A percentile compares a stretch with the other conserved stretches of the same genome.
Evolutionary conservation across 768 basidiomycete species (phyloP).

Genomic region (Fibroporia radiculosa): DNA sequence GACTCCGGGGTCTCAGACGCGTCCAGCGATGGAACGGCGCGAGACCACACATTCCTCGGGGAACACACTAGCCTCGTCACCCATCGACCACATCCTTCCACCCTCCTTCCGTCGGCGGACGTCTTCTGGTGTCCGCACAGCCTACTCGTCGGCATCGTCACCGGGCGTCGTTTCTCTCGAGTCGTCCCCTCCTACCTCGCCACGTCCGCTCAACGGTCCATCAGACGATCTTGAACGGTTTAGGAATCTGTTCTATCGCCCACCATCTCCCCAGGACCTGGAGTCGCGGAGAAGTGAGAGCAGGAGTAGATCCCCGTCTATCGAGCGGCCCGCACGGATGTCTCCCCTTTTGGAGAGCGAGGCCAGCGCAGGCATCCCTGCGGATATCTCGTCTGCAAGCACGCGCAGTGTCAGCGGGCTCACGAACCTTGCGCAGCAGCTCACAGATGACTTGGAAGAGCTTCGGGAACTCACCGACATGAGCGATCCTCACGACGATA

Average conservation of each 20-base stretch:
- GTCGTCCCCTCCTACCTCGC: constrained; percentile 34
- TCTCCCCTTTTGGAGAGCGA: too few relatives aligned
- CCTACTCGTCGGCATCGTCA: constrained; percentile 18
- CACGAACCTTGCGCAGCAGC: constrained; percentile 30
- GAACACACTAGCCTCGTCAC: constrained; percentile 21
- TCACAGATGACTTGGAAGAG: constrained; percentile 30
- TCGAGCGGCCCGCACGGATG: constrained; percentile 12
- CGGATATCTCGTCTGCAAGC: constrained; percentile 21
- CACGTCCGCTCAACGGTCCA: constrained; percentile 43
- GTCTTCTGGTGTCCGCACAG: constrained; percentile 6
- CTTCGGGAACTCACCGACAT: constrained; percentile 11
- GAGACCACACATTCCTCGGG: constrained; percentile 10
- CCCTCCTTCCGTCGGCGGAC: constrained; percentile 17
- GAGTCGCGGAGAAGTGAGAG: not conserved
- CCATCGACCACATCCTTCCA: constrained; percentile 17
- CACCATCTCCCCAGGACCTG: constrained; percentile 16
- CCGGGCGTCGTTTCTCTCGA: constrained; percentile 22
- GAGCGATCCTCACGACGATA: constrained; percentile 1
- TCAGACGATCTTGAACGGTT: constrained; percentile 68
- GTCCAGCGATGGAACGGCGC: too few relatives aligned
- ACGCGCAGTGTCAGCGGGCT: constrained; percentile 30
- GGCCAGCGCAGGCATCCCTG: constrained; percentile 20
- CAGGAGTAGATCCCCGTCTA: constrained; percentile 6
- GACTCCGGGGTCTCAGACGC: too few relatives aligned
- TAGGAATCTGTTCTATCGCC: constrained; percentile 66